phyloP scores from a whole-genome alignment of 805 yeast genomes.

The Candida chilensis region DNA sequence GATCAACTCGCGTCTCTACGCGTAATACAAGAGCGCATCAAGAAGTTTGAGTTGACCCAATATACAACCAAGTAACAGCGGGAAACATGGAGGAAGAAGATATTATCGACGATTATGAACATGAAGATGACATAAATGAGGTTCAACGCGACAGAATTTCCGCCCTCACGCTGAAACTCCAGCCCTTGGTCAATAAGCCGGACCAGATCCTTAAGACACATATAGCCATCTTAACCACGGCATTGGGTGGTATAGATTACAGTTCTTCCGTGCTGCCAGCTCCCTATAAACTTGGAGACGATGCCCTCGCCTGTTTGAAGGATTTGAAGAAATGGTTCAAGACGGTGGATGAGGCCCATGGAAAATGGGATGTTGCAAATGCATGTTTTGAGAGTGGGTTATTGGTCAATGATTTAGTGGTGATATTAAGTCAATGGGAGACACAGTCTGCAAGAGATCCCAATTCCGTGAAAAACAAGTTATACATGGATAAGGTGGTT shows the following conservation, averaged over 20 bases:
- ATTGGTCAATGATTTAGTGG: slow-evolving; percentile 62
- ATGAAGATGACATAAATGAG: too few relatives aligned
- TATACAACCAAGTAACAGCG: too few relatives aligned
- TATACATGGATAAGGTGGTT: slow-evolving; percentile 51
- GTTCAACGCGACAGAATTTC: slow-evolving; percentile 1
- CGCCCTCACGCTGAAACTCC: background rate
- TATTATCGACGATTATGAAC: too few relatives aligned
- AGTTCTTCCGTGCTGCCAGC: slow-evolving; percentile 32
- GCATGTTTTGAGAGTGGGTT: slow-evolving; percentile 80
- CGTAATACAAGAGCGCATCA: too few relatives aligned
- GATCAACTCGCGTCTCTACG: too few relatives aligned
- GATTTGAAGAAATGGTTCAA: slow-evolving; percentile 87
- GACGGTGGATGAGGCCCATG: slow-evolving; percentile 66
- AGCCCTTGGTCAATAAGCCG: slow-evolving; percentile 14
- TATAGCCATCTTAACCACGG: slow-evolving; percentile 74
- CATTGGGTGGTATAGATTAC: slow-evolving; percentile 85
- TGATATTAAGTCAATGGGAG: slow-evolving; percentile 72
- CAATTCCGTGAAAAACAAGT: slow-evolving; percentile 16
- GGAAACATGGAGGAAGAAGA: too few relatives aligned
- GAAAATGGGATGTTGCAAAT: slow-evolving; percentile 72
- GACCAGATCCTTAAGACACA: slow-evolving; percentile 52
- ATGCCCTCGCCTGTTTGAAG: slow-evolving; percentile 76
- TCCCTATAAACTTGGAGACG: slow-evolving; percentile 77
- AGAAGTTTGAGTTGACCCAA: too few relatives aligned
- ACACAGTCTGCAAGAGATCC: slow-evolving; percentile 17